Base-by-base conservation (phyloP, 352 stramenopile species). In the Phytophthora megakarya region DNA sequence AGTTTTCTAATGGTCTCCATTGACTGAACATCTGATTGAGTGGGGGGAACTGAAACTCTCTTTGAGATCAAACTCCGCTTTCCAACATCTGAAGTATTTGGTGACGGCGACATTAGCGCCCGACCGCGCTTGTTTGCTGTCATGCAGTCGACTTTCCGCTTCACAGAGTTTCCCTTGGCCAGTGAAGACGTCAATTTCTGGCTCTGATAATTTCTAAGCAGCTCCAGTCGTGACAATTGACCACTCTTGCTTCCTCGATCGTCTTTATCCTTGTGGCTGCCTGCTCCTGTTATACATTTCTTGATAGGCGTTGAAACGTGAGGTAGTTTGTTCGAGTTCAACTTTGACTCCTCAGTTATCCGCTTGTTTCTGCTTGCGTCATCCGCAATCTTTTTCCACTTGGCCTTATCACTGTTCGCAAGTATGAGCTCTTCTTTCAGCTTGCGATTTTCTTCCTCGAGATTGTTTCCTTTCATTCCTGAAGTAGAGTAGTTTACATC, bases 311-410 rank as follows among this genome's bases (percentile, higher is more conserved):
- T 78, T 15, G 73, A 72, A 32, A 65, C 73, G 5, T 66, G 57
- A n/a, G 75, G 57, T 3, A 64, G 59, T 44, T 79, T 78, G 16
- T 73, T 65, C 12, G 66, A 77, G 12, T 76, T 64, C 33, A 79
- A n/a, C 10, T 63, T 26, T 65, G 75, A 33, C 75, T 76, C 44
- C 73, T 53, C 51, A 75, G 30, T 2, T 52, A 35, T 19, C 7
- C 8, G 50, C n/a, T 55, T 63, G 33, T 16, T 70, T 21, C 75
- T 85, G 19, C 43, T 43, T 10, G 53, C n/a, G 16, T 79, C 73
- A 33, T 78, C 64, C 1, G 83, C 81, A 39, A 90, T 75, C 26
- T 65, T 74, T 52, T 90, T 85, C 85, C 81, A 89, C 60, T 92
- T 89, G 33, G 88, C 51, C 38, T 85, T 92, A 22, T 71, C 72